Base-by-base conservation (phyloP, 2,329 filamentous ascomycete species). In the Claviceps sp. region DNA sequence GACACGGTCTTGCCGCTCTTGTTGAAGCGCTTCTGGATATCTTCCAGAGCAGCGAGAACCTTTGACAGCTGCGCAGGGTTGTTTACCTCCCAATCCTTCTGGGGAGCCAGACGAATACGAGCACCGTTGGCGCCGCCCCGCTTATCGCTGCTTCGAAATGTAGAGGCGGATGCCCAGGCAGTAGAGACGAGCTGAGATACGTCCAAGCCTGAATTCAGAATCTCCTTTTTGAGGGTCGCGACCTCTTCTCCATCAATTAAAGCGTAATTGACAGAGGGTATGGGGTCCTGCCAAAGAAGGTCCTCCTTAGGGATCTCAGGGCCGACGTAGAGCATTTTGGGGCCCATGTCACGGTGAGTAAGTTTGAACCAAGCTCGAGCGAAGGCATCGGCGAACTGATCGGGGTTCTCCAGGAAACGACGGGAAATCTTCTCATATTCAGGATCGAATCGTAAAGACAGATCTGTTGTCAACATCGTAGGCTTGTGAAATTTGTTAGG, bases 321-420 rank as follows among this genome's bases (percentile, higher is more conserved):
- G 34, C 86, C 86, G 47, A 89, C 62, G 73, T 85, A 89, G 63
- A 83, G 84, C 24, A 75, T 64, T 51, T 78, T 72, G 44, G 86
- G 86, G 16, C 86, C 86, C 70, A 90, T 78, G 65, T 89, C 86
- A 70, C 86, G 85, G 72, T 90, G 86, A 37, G 85, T 74, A 43
- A 90, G 77, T 79, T 90, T 89, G 78, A 87, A 90, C 86, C 86
- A 90, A 14, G 86, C 86, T 48, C 79, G 78, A 22, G 77, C 73
- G 62, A 89, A 90, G 8, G 77, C 81, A 55, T 88, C 80, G 51
- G 74, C 75, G 41, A 89, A 75, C 72, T 87, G 69, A 46, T 85
- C 75, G 1, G 82, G 82, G 69, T 89, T 70, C 58, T 81, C 78
- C 47, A 84, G 71, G 77, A 81, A 89, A 60, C 75, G 77, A 50